A percentile compares a stretch with the other conserved stretches of the same genome.
These are phyloP conservation scores for Candida coquimbonensis DNA, from an alignment of 805 yeast species.

Conservation along the genomic window DNA sequence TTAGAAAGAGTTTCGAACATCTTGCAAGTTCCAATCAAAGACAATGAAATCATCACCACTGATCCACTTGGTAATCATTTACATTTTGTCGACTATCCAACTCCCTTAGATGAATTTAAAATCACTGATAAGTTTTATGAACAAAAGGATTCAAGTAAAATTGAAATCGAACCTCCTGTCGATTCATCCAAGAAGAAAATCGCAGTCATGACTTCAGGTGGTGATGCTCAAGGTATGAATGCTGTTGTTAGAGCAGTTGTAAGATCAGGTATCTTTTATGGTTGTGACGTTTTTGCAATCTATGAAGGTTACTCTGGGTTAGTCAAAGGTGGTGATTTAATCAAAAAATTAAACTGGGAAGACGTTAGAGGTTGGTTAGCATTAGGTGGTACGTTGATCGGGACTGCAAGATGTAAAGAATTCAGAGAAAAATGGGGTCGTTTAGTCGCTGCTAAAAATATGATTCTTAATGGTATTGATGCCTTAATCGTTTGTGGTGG, in stretches of 20 bases:
- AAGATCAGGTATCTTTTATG: conserved; percentile 78
- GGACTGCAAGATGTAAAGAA: conserved; percentile 88
- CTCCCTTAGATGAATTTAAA: conserved; percentile 10
- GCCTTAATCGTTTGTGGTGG: conserved; percentile 97
- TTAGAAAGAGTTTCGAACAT: conserved; percentile 22
- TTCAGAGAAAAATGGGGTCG: conserved; percentile 86
- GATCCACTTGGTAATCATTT: conserved; percentile 65
- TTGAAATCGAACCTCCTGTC: conserved; percentile 1
- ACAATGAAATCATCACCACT: conserved; percentile 23
- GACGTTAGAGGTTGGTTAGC: conserved; percentile 93
- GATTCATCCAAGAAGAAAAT: conserved; percentile 38
- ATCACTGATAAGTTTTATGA: conserved; percentile 14
- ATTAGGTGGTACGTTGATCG: conserved; percentile 92
- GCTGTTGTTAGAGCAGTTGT: conserved; percentile 94
- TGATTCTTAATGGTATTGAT: conserved; percentile 85
- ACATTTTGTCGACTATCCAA: conserved; percentile 25
- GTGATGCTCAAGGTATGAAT: conserved; percentile 99
- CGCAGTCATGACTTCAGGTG: conserved; percentile 97
- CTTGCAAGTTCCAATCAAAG: conserved; percentile 12
- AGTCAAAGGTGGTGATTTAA: conserved; percentile 74
- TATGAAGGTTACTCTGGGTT: conserved; percentile 95
- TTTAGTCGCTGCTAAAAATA: conserved; percentile 71
- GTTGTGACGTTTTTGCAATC: conserved; percentile 87
- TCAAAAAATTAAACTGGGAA: conserved; percentile 81
- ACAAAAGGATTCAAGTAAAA: conserved; percentile 2